phyloP scores from a whole-genome alignment of 1,139 yeast species.

The Debaryomyces robertsiae region DNA sequence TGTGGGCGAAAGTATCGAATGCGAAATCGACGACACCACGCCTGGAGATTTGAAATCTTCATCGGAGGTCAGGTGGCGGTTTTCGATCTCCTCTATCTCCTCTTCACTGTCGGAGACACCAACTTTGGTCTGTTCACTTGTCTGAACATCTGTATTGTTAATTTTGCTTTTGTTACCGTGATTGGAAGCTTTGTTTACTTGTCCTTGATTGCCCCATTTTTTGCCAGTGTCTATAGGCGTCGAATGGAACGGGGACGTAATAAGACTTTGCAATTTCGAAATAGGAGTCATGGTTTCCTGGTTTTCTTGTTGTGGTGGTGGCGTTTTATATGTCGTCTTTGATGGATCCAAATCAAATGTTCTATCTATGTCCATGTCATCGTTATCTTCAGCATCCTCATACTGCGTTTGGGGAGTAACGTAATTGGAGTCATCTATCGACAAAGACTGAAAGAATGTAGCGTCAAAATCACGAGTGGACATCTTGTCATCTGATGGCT shows the following conservation, averaged over 20 bases:
- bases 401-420: slow-evolving; percentile 4
- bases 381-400: slow-evolving; percentile 5
- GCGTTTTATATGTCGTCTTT: slow-evolving; percentile 11
- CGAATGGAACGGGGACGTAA: slow-evolving; percentile 14
- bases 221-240: slow-evolving; percentile 10
- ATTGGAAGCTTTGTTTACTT: neutral
- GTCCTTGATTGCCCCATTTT: neutral
- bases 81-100: slow-evolving; percentile 11
- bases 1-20: slow-evolving; percentile 36
- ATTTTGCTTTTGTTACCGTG: slow-evolving; percentile 9
- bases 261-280: slow-evolving; percentile 9
- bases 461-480: slow-evolving; percentile 27
- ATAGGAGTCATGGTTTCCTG: slow-evolving; percentile 10
- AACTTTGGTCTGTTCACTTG: slow-evolving; percentile 1
- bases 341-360: slow-evolving; percentile 8
- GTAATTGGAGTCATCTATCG: slow-evolving; percentile 24
- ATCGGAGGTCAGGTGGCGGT: slow-evolving; percentile 8
- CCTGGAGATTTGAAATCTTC: slow-evolving; percentile 19
- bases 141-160: slow-evolving; percentile 12
- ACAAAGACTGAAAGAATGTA: slow-evolving; percentile 27
- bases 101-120: slow-evolving; percentile 10
- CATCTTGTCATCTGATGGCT: slow-evolving; percentile 6
- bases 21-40: slow-evolving; percentile 24
- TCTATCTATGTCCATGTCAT: slow-evolving; percentile 9
- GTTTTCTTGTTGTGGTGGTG: slow-evolving; percentile 9